Evolutionary conservation across 83 land plant genomes (phyloP), one percentile per base, ranked within the genome.

Genomic region (Isoetes engelmannii): DNA sequence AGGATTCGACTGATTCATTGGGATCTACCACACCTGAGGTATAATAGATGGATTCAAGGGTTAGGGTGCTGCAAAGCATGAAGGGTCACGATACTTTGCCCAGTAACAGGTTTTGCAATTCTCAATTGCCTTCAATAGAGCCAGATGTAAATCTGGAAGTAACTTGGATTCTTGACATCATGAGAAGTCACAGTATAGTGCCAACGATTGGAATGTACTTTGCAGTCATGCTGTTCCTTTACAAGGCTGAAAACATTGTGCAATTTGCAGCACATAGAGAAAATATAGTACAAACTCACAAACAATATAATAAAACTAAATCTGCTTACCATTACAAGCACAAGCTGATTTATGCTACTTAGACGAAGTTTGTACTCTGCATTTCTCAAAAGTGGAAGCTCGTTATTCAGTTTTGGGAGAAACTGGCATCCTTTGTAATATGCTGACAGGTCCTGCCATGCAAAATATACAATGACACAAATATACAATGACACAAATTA

Each of bases 321-420:
- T 8, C 12, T 28, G 37, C 84, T 50, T 61, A 89, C 98, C 98
- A 82, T 92, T 56, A 92, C 82, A 63, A 92, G 84, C 44, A 86
- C 84, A 65, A 92, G 70, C 45, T 75, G 82, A 56, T 89, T 70
- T 19, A 92, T 78, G 74, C 83, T 83, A 61, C 79, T 72, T 54
- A 92, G 82, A 7, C 96, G 77, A 55, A 85, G 83, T 76, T 89
- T 92, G 64, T 81, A 92, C 5, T 89, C 85, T n/a, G 79, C 59
- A 50, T 93, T 93, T 46, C 83, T 83, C 37, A 67, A 57, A 57
- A 61, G 70, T 21, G 85, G 83, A 28, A 78, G 68, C 75, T 93
- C 98, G 79, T 93, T 93, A 71, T 93, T 93, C 8, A 93, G 89
- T 79, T 80, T 90, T 69, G 98, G 98, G 44, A 93, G 96, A 75